Evolutionary conservation across 2,329 filamentous ascomycete species (phyloP), one percentile per base, ranked within the genome.

Genomic region (Botrytis paeoniae): DNA sequence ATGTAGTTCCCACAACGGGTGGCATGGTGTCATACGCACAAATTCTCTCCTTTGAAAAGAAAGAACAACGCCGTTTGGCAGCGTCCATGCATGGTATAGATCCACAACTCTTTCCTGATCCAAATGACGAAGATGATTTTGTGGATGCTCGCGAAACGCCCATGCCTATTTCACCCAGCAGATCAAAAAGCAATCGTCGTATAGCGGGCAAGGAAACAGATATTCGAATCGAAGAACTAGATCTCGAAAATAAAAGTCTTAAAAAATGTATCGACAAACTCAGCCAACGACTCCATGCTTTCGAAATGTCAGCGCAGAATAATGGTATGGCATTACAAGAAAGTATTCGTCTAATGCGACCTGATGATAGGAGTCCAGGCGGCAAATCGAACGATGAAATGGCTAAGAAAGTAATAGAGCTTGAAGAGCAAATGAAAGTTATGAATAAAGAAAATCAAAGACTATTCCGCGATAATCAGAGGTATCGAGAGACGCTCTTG

Each of bases 21-120:
- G 94, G 95, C 76, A 98, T 94, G 4, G 92, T 95, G 74, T 96
- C 94, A 0, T 99, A 98, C 80, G 95, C 96, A 62, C 94, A 92
- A 75, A 98, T 99, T 70, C 85, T 97, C 32, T 91, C 85, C 60
- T 91, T 89, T 77, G 89, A 88, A 51, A 88, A 90, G 76, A 91
- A 91, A 78, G 89, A 91, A 80, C 89, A 88, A 80, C 85, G 89
- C 14, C 87, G 89, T 16, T 81, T 88, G 69, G 87, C 85, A 37
- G 86, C 86, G 10, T 87, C 86, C 3, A 78, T 84, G 12, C 84
- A 87, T 73, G 78, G 79, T 54, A 77, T 78, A 57, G 79, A 79
- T 39, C 75, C 77, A 8, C 78, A 82, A 69, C 79, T 80, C 64
- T 82, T 79, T 63, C 83, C 81, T 57, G 85, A 85, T 74, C 84